Evolutionary conservation across 2,329 filamentous ascomycete species (phyloP), one percentile per base, ranked within the genome.

Genomic region (Beauveria sp.): DNA sequence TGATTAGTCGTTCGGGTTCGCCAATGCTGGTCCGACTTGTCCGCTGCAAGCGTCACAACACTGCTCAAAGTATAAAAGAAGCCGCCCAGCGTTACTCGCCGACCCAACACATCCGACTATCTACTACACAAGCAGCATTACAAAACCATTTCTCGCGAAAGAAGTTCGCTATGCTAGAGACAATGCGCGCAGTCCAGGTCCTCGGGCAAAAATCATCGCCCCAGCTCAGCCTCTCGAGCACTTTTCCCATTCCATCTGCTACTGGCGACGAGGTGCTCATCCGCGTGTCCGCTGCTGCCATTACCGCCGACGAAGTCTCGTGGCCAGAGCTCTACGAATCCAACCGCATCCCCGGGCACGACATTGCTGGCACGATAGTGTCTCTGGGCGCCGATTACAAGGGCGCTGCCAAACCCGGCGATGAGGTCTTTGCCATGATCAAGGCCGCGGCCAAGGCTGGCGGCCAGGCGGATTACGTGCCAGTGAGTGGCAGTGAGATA

Each of bases 161-260:
- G 5, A 1, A 9, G 3, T 5, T 22, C 16, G 18, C 30, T 7
- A 54, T 54, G 58, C n/a, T 42, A 9, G 22, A 49, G 7, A 64
- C n/a, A 14, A 75, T 75, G 73, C 72, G 69, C 47, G 72, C 72
- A 8, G 63, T 75, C 18, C 70, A 73, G 46, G 63, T 75, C 28
- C 54, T 70, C 0, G 72, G 71, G 22, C 63, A 66, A n/a, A 65
- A 61, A 1, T 59, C 58, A 0, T 62, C 63, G 28, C 69, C 67
- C 2, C 40, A 63, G 0, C 58, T 73, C 22, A 58, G 26, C 18
- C 60, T 64, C 46, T 66, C 58, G 16, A 7, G 51, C 0, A 57
- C 63, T 0, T 34, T 70, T 1, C 47, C 69, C 1, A 65, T 53
- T 0, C 71, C 72, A 0, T 4, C 24, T 0, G 5, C 28, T 0